phyloP scores from a whole-genome alignment of 176 grass and related monocot species.

The Triticum urartu region DNA sequence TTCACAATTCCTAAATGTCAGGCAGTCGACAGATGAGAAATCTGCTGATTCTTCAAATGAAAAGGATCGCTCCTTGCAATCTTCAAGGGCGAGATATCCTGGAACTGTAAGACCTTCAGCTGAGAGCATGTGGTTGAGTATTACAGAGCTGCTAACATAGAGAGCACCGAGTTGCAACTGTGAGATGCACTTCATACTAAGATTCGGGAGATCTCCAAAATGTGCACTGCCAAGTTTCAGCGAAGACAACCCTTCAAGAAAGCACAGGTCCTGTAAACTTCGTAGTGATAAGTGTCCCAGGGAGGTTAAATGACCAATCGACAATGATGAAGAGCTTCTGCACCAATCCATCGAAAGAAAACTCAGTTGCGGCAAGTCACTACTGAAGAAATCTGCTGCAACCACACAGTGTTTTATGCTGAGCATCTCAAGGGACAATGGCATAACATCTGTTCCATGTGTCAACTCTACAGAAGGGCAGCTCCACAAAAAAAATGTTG shows the following conservation, averaged over 20 bases:
- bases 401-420: accelerated
- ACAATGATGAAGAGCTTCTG: background rate
- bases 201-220: too few relatives aligned
- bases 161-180: background rate
- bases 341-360: accelerated
- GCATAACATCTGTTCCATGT: background rate
- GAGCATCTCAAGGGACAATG: accelerated
- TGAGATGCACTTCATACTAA: too few relatives aligned
- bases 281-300: background rate
- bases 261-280: background rate
- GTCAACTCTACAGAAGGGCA: constrained; percentile 7
- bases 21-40: accelerated
- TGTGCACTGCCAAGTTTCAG: background rate
- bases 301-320: background rate
- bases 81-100: background rate
- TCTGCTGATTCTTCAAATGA: background rate
- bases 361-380: background rate
- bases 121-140: background rate
- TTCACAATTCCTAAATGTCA: accelerated
- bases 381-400: too few relatives aligned
- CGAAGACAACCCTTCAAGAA: background rate
- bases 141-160: background rate
- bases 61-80: background rate
- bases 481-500: accelerated
- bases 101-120: background rate